Evolutionary conservation across 2,329 filamentous ascomycete genomes (phyloP).

Genomic region (Penicillium sp.): DNA sequence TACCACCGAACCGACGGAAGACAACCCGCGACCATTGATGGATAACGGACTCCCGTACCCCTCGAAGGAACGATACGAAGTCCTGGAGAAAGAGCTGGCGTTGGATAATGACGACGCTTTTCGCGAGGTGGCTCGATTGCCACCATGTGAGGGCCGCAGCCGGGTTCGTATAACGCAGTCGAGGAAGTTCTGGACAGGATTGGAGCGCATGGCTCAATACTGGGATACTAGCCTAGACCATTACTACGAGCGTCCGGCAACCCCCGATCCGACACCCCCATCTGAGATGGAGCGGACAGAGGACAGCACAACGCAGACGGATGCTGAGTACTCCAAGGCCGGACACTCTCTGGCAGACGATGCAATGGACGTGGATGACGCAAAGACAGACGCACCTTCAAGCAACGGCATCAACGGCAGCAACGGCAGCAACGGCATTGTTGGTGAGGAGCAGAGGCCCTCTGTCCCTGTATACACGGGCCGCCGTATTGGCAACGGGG

Average conservation of each 20-base stretch:
- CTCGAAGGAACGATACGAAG: constrained; percentile 48
- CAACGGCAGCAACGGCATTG: background rate
- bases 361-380: constrained; percentile 28
- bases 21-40: constrained; percentile 34
- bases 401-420: background rate
- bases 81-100: constrained; percentile 50
- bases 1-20: constrained; percentile 18
- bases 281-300: constrained; percentile 18
- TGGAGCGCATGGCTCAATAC: constrained; percentile 60
- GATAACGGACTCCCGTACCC: constrained; percentile 52
- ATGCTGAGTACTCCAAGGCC: constrained; percentile 10
- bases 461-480: constrained; percentile 51
- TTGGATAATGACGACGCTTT: constrained; percentile 58
- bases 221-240: constrained; percentile 61
- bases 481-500: constrained; percentile 55
- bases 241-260: constrained; percentile 46
- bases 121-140: constrained; percentile 52
- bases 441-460: background rate
- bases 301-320: constrained; percentile 21
- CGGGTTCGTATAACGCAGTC: constrained; percentile 54
- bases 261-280: constrained; percentile 21
- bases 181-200: constrained; percentile 58
- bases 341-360: constrained; percentile 18
- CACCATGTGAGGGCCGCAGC: constrained; percentile 43
- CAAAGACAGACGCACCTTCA: background rate